Evolutionary conservation across 495 filamentous ascomycete species (phyloP).

Genomic region (Hyaloscypha bicolor): DNA sequence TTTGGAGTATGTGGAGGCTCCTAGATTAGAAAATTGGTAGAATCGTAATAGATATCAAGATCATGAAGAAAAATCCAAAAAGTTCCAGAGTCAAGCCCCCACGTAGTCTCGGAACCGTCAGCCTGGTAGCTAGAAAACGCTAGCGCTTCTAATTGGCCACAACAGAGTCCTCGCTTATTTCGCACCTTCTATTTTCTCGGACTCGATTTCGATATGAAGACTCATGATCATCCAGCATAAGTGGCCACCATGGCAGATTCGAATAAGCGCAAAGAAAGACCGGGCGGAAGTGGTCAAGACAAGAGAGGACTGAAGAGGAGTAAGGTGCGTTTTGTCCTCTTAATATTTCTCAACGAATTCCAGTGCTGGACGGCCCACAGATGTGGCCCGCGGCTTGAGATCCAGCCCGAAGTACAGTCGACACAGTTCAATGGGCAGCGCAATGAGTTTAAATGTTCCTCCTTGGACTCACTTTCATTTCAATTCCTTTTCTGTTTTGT

Average conservation of each 20-base stretch:
- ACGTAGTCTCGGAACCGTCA: background rate
- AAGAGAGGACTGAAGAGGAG: conserved; percentile 20
- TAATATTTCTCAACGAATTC: background rate
- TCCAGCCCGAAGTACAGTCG: no score
- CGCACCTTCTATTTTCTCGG: background rate
- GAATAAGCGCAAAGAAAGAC: conserved; percentile 24
- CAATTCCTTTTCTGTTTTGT: no score
- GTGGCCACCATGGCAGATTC: conserved; percentile 17
- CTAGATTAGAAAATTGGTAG: no score
- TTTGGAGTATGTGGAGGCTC: background rate
- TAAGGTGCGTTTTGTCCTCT: conserved; percentile 21
- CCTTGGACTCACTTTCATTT: no score
- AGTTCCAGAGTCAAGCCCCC: no score
- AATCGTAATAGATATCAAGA: no score
- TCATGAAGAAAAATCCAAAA: no score
- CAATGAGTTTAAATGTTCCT: no score
- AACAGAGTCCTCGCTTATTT: background rate
- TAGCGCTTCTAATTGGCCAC: background rate
- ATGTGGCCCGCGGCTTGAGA: no score
- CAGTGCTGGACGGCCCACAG: no score
- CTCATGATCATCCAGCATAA: background rate
- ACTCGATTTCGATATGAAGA: background rate
- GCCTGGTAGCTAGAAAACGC: background rate
- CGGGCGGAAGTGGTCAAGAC: conserved; percentile 8
- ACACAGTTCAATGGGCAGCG: no score